Base-by-base conservation (phyloP, 495 filamentous ascomycete genomes). In the Glarea lozoyensis region DNA sequence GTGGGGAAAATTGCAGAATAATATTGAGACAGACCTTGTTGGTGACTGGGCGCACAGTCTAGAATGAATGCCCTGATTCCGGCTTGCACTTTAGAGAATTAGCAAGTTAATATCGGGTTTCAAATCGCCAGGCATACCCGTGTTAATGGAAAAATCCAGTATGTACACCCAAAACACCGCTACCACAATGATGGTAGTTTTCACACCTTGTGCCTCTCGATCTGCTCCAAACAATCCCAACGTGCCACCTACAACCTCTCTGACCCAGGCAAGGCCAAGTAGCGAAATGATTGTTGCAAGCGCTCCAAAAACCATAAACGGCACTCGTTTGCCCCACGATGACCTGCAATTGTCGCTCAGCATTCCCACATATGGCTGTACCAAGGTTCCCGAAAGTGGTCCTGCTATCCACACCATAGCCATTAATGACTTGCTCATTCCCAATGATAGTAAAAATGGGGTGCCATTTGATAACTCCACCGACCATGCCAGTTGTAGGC, bases 381-480 rank as follows among this genome's bases (percentile, higher is more conserved):
- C 88, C 25, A 96, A 65, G 2, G 77, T 78, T 10, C 88, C 88
- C 2, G 86, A 86, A 18, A 96, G 67, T 3, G 88, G 88, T 2
- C 88, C 87, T 7, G 88, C 88, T 47, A 96, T 88, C 88, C 88
- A 96, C 18, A 94, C 88, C 43, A 94, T 70, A 12, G 88, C 88
- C 63, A 94, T 81, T n/a, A 94, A 64, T 24, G 88, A 82, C 61
- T 96, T 96, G 72, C 82, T 92, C 63, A 96, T 70, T 5, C 88
- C 88, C 13, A 96, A 75, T 5, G 86, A 89, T 21, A 77, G 56
- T 18, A 77, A 58, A 45, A 73, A 77, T 21, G 73, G 73, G 30
- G 88, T 90, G 49, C 86, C 86, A 65, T 89, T 83, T 37, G 86
- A 90, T 40, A 89, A 64, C 58, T 94, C 88, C 30, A 92, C 86